Conservation (phyloP, 2,329 filamentous ascomycete species). For the Fusarium subtropicale region DNA sequence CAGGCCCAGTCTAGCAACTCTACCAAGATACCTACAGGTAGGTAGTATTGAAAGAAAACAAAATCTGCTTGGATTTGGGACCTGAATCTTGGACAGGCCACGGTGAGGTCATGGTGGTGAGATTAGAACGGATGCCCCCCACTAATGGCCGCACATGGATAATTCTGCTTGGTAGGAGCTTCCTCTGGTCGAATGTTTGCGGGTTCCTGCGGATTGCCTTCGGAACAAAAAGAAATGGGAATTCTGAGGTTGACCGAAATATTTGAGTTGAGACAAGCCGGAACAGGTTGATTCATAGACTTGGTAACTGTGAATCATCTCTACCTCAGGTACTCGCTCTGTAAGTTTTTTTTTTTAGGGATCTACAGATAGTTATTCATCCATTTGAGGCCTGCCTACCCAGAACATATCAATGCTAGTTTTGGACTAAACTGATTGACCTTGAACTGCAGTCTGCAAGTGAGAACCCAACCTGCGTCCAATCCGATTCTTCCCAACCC, state of each 20-base stretch:
- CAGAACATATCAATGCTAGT: slow-evolving; percentile 12
- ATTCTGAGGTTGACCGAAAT: slow-evolving; percentile 5
- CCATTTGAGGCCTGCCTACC: neutral
- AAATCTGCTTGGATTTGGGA: neutral
- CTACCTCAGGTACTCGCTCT: too few species aligned
- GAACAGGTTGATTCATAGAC: slow-evolving; percentile 24
- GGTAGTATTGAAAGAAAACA: neutral
- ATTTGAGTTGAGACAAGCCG: slow-evolving; percentile 22
- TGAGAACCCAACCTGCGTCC: slow-evolving; percentile 3
- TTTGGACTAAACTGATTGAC: slow-evolving; percentile 4
- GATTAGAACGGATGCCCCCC: slow-evolving; percentile 27
- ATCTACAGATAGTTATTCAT: neutral
- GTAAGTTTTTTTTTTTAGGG: too few species aligned
- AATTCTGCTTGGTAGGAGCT: slow-evolving; percentile 23
- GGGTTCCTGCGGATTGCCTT: neutral
- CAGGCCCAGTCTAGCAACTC: neutral
- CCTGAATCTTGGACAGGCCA: slow-evolving; percentile 28
- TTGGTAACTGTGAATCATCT: neutral
- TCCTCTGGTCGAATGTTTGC: slow-evolving; percentile 38
- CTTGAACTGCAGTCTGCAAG: neutral
- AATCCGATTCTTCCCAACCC: slow-evolving; percentile 34
- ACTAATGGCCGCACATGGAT: slow-evolving; percentile 26
- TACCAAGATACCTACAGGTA: too few species aligned
- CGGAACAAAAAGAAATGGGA: slow-evolving; percentile 4
- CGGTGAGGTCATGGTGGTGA: slow-evolving; percentile 46